Conservation (phyloP, 2,329 filamentous ascomycete genomes). For the Phialophora expanda region DNA sequence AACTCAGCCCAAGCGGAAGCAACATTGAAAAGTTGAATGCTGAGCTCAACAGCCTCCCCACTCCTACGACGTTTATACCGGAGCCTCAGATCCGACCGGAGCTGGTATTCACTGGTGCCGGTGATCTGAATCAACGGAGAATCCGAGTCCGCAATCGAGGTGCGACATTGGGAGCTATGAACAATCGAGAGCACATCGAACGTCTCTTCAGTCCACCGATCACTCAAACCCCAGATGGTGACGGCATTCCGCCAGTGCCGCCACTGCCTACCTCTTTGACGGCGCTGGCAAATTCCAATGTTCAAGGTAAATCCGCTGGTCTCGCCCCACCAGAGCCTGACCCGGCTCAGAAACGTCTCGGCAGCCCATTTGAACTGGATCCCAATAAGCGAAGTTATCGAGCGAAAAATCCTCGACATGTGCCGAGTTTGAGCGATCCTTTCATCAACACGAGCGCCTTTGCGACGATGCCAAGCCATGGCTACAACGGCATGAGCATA, state of each 20-base stretch:
- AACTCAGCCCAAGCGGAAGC: conserved; percentile 52
- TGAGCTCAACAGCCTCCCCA: conserved; percentile 41
- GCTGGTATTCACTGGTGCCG: conserved; percentile 38
- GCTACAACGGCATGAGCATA: conserved; percentile 35
- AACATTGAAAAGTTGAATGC: conserved; percentile 44
- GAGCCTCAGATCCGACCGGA: conserved; percentile 42
- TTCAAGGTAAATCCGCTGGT: conserved; percentile 30
- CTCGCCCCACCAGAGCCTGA: conserved; percentile 47
- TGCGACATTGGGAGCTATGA: conserved; percentile 64
- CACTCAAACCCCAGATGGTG: conserved; percentile 32
- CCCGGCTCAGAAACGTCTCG: conserved; percentile 51
- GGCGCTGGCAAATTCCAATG: conserved; percentile 26
- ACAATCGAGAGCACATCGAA: conserved; percentile 57
- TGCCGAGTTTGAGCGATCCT: conserved; percentile 52
- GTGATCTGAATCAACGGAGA: conserved; percentile 59
- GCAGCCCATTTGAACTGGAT: conserved; percentile 55
- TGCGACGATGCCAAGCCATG: conserved; percentile 31
- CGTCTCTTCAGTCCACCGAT: conserved; percentile 59
- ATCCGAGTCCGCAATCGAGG: conserved; percentile 66
- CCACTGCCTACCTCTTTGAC: conserved; percentile 34
- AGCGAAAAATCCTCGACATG: conserved; percentile 47
- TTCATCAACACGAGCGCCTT: conserved; percentile 44
- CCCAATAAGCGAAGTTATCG: conserved; percentile 44
- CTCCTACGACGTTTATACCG: conserved; percentile 52
- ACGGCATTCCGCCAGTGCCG: conserved; percentile 35